Base-by-base conservation (phyloP, 1,139 yeast genomes). In the Nakaseomyces kungkrabaensis region DNA sequence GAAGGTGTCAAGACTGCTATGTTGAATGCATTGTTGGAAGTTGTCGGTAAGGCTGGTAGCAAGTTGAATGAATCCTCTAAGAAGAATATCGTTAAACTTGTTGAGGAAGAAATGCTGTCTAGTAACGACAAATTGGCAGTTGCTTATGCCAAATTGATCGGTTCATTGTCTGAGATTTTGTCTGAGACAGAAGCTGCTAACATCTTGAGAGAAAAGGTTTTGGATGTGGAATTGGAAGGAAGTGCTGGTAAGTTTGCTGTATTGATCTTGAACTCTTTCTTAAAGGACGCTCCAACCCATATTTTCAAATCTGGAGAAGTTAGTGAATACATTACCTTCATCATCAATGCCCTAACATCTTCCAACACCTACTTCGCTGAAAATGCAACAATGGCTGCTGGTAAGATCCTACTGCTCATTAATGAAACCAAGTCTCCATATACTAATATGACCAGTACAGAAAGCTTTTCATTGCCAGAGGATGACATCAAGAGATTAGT, bases 21-120 rank as follows among this genome's bases (percentile, higher is more conserved):
- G 85, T 74, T 89, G 59, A 81, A 81, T 62, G 97, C 96, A 1
- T 72, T 92, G 63, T 72, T 86, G 50, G 96, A 87, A 63, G 94
- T 92, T 51, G 88, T 89, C 43, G 72, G 77, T 46, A 83, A 80
- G 59, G 90, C 94, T 11, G 97, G 97, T 46, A 68, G 73, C 47
- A 82, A 82, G 64, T 75, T 92, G 75, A 81, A 81, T 59, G 92
- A 85, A 57, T 69, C 77, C 2, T 85, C 95, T 10, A 86, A 87
- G 66, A 70, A 74, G 24, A 72, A 81, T 36, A 79, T 90, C 48
- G 74, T 88, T 70, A 73, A 79, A n/a, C 74, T 90, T 52, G 85
- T 89, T 49, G 94, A 86, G 63, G 82, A 81, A 48, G 90, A 84
- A 59, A 78, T 83, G 59, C 60, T 70, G 25, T 77, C 73, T 11